phyloP scores from a whole-genome alignment of 2,329 filamentous ascomycete species.

The Fusarium pilosicola region DNA sequence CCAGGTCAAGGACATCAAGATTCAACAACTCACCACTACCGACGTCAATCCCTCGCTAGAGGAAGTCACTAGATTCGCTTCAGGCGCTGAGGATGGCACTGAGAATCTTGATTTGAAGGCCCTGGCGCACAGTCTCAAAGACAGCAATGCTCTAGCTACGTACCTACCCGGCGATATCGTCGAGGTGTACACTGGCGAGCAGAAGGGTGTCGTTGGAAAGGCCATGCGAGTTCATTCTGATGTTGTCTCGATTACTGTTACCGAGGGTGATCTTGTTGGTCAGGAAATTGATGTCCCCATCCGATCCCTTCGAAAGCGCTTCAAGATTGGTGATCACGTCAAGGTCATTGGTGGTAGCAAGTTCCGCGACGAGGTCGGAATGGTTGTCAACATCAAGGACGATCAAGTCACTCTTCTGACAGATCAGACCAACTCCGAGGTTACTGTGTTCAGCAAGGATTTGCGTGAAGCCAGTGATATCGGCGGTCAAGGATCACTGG shows the following conservation, averaged over 20 bases:
- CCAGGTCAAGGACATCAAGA: constrained; percentile 91
- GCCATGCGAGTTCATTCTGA: constrained; percentile 88
- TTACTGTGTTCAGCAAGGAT: constrained; percentile 98
- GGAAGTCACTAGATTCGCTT: constrained; percentile 94
- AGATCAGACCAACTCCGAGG: constrained; percentile 91
- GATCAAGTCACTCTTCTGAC: constrained; percentile 93
- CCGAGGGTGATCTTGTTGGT: constrained; percentile 82
- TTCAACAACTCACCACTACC: constrained; percentile 84
- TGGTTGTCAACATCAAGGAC: constrained; percentile 93
- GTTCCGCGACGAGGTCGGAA: constrained; percentile 94
- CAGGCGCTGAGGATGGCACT: constrained; percentile 88
- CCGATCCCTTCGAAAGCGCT: constrained; percentile 91
- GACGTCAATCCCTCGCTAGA: constrained; percentile 94
- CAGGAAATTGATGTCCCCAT: constrained; percentile 92
- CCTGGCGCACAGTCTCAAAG: constrained; percentile 88
- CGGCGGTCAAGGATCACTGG: constrained; percentile 83
- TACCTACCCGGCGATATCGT: constrained; percentile 96
- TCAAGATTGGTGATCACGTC: constrained; percentile 94
- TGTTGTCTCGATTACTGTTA: constrained; percentile 89
- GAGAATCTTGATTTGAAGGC: constrained; percentile 94
- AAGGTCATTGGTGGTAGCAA: constrained; percentile 97
- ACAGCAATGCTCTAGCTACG: constrained; percentile 80
- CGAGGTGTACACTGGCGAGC: constrained; percentile 94
- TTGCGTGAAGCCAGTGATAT: constrained; percentile 92
- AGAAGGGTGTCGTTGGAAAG: constrained; percentile 88